Evolutionary conservation across 768 basidiomycete genomes (phyloP), one percentile per base, ranked within the genome.

Genomic region (Trametes gibbosa): DNA sequence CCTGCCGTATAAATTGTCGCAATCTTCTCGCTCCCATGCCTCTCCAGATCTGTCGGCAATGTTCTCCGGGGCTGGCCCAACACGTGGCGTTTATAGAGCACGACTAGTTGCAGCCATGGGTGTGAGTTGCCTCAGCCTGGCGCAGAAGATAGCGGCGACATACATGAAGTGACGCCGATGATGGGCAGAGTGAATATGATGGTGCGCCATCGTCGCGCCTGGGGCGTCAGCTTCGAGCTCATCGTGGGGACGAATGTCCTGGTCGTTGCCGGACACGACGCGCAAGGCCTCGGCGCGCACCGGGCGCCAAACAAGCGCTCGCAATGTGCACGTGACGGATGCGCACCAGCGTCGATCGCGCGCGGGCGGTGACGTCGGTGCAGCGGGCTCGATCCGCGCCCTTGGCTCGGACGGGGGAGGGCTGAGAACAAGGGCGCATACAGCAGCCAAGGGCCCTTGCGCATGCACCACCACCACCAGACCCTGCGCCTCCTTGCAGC

Each of bases 181-280:
- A 90, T 79, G 3, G 88, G 88, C 13, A 84, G 63, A 0, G 86
- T 77, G 40, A 86, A 74, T 42, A 90, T 84, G 58, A 90, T 80
- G 25, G 77, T 81, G 21, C 78, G 78, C 51, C 79, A 69, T 59
- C 75, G 72, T 43, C 72, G 75, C 41, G 77, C 79, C 64, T 82
- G 75, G 8, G 76, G 77, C 23, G 79, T 75, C 13, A 81, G 67
- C 59, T 71, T 75, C 55, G 66, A 65, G 43, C 59, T 60, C 67
- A 68, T 68, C 50, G 49, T 65, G 14, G 56, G 35, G 14, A 29
- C 51, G 47, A 23, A 34, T 24, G 39, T 52, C 45, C 52, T 53
- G 40, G 52, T 55, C 42, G 43, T 29, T 24, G 50, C 29, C 41
- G 27, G 16, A 16, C 43, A 19, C 58, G 34, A 34, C 39, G 27